Percentiles rank a stretch among this genome's conserved stretches.
phyloP scores from a whole-genome alignment of 2,329 filamentous ascomycete species.

The Bipolaris cookei region DNA sequence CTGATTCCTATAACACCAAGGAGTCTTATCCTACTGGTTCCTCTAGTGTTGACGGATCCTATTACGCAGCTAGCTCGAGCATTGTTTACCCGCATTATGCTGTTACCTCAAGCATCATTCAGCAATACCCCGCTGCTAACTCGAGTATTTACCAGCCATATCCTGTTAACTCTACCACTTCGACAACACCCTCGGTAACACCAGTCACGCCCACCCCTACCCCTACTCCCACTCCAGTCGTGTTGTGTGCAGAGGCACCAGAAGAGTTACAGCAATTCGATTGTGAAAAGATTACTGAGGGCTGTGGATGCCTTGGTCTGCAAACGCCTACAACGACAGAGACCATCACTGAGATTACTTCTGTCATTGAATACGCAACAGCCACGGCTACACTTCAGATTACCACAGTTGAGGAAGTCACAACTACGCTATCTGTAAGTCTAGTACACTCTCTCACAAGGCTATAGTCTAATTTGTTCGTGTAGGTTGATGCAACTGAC shows the following conservation, averaged over 20 bases:
- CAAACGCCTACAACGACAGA: background rate
- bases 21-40: background rate
- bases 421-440: background rate
- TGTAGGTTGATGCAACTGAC: background rate
- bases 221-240: background rate
- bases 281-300: background rate
- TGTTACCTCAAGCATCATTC: background rate
- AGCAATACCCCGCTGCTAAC: background rate
- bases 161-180: background rate
- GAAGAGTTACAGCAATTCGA: background rate
- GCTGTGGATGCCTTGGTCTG: conserved; percentile 1
- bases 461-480: background rate
- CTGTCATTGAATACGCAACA: background rate
- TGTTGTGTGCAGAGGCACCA: background rate
- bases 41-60: background rate
- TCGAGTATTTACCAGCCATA: background rate
- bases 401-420: background rate
- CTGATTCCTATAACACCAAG: background rate
- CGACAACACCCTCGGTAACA: background rate
- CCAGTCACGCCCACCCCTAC: background rate
- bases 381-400: background rate
- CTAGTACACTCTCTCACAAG: background rate
- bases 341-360: background rate
- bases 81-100: background rate
- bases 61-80: background rate